Base-by-base conservation (phyloP, 495 filamentous ascomycete species). In the Polyplosphaeria fusca region DNA sequence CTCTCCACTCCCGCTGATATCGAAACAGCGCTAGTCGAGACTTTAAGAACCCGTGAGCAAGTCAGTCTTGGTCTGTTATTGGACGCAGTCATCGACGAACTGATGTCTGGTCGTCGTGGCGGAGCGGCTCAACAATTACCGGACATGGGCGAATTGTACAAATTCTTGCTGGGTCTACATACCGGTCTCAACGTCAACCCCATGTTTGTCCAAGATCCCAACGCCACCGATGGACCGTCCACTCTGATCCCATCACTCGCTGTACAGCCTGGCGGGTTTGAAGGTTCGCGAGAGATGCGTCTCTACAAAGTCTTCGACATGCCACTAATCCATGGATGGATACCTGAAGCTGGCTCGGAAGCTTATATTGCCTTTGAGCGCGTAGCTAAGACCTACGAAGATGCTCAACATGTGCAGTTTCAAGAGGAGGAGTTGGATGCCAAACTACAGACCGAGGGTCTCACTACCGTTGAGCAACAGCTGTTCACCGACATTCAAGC, bases 171-270 rank as follows among this genome's bases (percentile, higher is more conserved):
- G 24, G 88, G 88, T 40, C 76, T 98, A 2, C 90, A 96, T 67
- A 96, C 91, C 0, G 93, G 93, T 32, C 95, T 98, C 91, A 97
- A 97, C 65, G 93, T 96, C 41, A 97, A 98, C 64, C 93, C 93
- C 32, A 85, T 87, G 16, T 88, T 95, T 52, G 78, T 89, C 20
- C 63, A 82, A 46, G 73, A 75, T 55, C 64, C 73, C n/a, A 40
- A 27, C 27, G 48, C 3, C 13, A 52, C 56, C 13, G 56, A 64
- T 23, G 61, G 61, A 14, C 14, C 39, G 3, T 52, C 40, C 5
- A 35, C 44, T 2, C 32, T 50, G 7, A 20, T 13, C 24, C 40
- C 52, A 11, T 20, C 41, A 20, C 22, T 55, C 19, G 55, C 58
- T 20, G 32, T 24, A 11, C 57, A 82, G 47, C 79, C 83, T 0